Conservation (phyloP, 805 yeast species). For the Saccharomycopsis capsularis region DNA sequence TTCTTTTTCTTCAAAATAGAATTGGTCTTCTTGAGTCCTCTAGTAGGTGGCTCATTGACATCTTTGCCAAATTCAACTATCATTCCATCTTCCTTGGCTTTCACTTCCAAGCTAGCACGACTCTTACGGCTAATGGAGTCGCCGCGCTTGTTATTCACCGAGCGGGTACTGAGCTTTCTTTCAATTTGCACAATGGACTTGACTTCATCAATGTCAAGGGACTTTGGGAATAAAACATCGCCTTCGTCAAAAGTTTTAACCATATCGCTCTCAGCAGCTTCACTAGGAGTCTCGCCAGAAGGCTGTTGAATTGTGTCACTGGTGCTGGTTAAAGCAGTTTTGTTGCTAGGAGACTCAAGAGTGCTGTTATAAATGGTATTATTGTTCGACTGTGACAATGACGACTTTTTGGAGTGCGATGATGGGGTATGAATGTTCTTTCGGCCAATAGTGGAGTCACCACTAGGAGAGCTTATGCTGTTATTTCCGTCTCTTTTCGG, state of each 20-base stretch:
- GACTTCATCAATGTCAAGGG: conserved; percentile 58
- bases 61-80: conserved; percentile 30
- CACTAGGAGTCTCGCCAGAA: background rate
- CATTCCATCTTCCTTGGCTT: conserved; percentile 44
- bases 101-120: conserved; percentile 23
- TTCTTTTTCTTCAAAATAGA: conserved; percentile 19
- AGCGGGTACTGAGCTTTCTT: conserved; percentile 53
- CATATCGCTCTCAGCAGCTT: background rate
- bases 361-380: background rate
- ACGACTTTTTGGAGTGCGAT: background rate
- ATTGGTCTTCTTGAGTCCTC: conserved; percentile 17
- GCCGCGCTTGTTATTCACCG: conserved; percentile 29
- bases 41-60: conserved; percentile 22
- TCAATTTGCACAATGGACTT: conserved; percentile 69
- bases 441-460: background rate
- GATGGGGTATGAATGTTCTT: background rate
- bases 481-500: background rate
- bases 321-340: background rate
- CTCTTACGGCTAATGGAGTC: conserved; percentile 23
- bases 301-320: background rate
- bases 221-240: conserved; percentile 66
- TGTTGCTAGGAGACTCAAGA: background rate
- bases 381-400: background rate
- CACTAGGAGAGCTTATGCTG: background rate
- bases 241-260: conserved; percentile 30